These are phyloP conservation scores for Arthroderma uncinatum DNA, from an alignment of 2,329 filamentous ascomycete species.

Conservation along the genomic window DNA sequence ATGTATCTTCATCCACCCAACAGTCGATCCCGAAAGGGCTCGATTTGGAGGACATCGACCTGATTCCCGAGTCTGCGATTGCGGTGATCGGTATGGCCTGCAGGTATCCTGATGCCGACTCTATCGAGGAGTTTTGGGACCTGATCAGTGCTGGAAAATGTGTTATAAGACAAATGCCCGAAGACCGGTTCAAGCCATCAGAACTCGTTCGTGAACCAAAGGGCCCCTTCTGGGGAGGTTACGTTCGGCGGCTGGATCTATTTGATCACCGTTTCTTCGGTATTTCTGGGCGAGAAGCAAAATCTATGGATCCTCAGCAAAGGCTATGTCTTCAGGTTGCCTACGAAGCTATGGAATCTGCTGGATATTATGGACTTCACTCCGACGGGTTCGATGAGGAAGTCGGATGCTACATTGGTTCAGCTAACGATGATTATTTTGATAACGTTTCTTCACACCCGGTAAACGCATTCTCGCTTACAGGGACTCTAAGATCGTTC, in stretches of 20 bases:
- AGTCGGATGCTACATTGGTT: slow-evolving; percentile 14
- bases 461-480: slow-evolving; percentile 12
- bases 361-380: slow-evolving; percentile 4
- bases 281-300: slow-evolving; percentile 13
- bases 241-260: slow-evolving; percentile 17
- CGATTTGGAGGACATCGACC: background rate
- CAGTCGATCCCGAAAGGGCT: background rate
- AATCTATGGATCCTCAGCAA: slow-evolving; percentile 19
- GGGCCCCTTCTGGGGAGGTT: slow-evolving; percentile 1
- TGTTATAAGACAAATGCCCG: background rate
- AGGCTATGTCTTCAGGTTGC: slow-evolving; percentile 14
- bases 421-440: slow-evolving; percentile 1
- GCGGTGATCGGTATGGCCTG: slow-evolving; percentile 7
- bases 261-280: slow-evolving; percentile 25
- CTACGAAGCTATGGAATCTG: slow-evolving; percentile 13
- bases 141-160: background rate
- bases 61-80: slow-evolving; percentile 1
- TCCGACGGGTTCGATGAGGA: slow-evolving; percentile 5
- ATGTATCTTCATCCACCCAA: background rate
- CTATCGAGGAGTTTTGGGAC: background rate
- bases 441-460: slow-evolving; percentile 7
- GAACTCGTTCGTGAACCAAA: slow-evolving; percentile 11
- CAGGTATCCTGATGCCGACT: slow-evolving; percentile 1
- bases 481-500: slow-evolving; percentile 17
- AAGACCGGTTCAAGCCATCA: background rate